These are phyloP conservation scores for Bocquillonia castaneifolia DNA, from an alignment of 441 rosid species.

Conservation along the genomic window DNA sequence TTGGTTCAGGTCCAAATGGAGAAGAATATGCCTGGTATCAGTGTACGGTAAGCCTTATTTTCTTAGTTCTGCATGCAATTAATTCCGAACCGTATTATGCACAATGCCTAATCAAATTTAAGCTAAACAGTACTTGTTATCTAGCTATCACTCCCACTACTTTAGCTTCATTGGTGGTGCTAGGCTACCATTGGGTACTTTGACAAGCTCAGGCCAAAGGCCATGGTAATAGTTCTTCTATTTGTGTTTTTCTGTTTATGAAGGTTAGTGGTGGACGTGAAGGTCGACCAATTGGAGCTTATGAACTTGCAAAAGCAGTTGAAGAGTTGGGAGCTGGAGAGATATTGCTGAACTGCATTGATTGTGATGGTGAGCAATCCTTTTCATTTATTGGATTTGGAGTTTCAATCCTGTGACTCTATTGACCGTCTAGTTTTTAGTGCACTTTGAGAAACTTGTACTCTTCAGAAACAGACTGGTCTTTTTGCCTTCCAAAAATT, in stretches of 20 bases:
- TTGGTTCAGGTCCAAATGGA: conserved; percentile 75
- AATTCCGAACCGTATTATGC: neutral
- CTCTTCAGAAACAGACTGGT: no score
- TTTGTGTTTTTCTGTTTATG: neutral
- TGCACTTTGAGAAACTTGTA: neutral
- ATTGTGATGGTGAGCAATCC: conserved; percentile 70
- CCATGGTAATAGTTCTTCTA: neutral
- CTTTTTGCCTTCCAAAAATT: no score
- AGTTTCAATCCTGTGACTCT: neutral
- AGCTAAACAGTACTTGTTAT: neutral
- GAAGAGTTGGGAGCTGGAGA: conserved; percentile 97
- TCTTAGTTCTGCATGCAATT: conserved; percentile 2
- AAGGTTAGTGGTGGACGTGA: conserved; percentile 97
- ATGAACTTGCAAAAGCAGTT: conserved; percentile 93
- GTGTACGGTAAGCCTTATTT: conserved; percentile 68
- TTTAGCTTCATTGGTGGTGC: neutral
- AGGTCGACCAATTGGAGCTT: conserved; percentile 94
- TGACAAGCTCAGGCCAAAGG: neutral
- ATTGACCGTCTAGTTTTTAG: neutral
- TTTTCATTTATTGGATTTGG: neutral
- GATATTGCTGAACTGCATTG: conserved; percentile 87
- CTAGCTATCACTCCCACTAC: neutral
- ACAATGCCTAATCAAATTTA: neutral
- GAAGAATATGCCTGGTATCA: conserved; percentile 98
- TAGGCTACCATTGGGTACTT: neutral